Evolutionary conservation across 768 basidiomycete genomes (phyloP).

Genomic region (Lentinula sp.): DNA sequence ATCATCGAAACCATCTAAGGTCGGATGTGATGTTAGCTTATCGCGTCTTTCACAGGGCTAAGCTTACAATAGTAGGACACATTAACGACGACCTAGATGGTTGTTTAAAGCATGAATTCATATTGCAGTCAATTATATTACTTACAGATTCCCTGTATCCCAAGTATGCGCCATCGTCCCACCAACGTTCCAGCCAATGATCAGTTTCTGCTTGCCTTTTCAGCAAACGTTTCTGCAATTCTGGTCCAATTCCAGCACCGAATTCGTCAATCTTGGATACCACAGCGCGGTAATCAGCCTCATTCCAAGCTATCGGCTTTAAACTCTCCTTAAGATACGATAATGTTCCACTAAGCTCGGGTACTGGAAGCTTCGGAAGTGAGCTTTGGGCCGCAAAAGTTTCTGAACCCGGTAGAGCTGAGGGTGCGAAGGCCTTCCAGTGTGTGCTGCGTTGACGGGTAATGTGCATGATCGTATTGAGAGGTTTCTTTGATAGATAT

Average conservation of each 20-base stretch:
- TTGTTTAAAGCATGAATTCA: neutral
- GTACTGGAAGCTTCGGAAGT: conserved; percentile 74
- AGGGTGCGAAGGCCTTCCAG: conserved; percentile 74
- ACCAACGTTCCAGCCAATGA: conserved; percentile 94
- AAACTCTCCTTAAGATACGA: conserved; percentile 64
- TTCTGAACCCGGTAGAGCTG: conserved; percentile 39
- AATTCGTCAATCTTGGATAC: conserved; percentile 67
- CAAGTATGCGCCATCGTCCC: conserved; percentile 83
- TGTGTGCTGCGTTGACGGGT: conserved; percentile 28
- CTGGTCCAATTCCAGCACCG: conserved; percentile 35
- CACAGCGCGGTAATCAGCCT: conserved; percentile 49
- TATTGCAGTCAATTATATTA: neutral
- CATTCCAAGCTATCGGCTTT: conserved; percentile 64
- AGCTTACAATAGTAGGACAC: conserved; percentile 89
- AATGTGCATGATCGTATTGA: conserved; percentile 1
- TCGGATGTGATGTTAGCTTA: neutral
- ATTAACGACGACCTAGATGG: conserved; percentile 66
- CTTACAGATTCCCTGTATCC: conserved; percentile 81
- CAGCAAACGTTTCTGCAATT: conserved; percentile 63
- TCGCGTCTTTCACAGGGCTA: neutral
- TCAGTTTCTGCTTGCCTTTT: conserved; percentile 44
- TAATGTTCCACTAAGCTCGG: conserved; percentile 60
- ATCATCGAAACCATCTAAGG: conserved; percentile 71
- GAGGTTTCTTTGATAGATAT: neutral
- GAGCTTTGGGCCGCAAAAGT: conserved; percentile 63